Evolutionary conservation across 2,329 filamentous ascomycete genomes (phyloP), one percentile per base, ranked within the genome.

Genomic region (Calonectria multiphialidica): DNA sequence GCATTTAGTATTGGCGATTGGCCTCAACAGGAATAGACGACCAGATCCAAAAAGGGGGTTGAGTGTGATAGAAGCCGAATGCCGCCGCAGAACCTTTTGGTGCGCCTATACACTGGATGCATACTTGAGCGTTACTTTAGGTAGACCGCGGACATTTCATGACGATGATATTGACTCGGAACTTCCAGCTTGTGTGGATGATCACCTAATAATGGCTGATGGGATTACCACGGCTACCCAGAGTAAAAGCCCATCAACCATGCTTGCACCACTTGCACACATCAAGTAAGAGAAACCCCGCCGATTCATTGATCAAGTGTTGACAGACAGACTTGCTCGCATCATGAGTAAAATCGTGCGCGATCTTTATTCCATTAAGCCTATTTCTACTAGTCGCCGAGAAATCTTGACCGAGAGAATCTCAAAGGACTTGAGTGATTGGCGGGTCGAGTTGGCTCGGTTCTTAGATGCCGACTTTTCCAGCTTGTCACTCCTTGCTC

Each of bases 391-490:
- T 0, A 76, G 76, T 2, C 67, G 71, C 3, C 76, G 81, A 3
- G 73, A 74, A 1, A 74, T 77, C 0, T 72, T 82, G 8, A 82
- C 83, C 0, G 76, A 80, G 23, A 75, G 77, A 1, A 79, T 80
- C 53, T 80, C 81, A 0, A 75, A 80, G 18, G 80, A 83, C 3
- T 62, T 86, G 2, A 77, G 71, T 9, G 75, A 81, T 0, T 86
- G 85, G 85, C 77, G 82, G 16, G 73, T 71, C 0, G 81, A 83
- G 21, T 68, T 85, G 15, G 72, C 83, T 1, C 77, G 80, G 3
- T 85, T 86, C 25, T 79, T 86, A 0, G 84, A 86, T 6, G 76
- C 85, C 0, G 83, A 85, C 55, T 83, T 76, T 18, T 77, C 82
- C 23, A 83, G 81, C 44, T 75, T 78, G 2, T 74, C 82, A 0